Evolutionary conservation across 2,329 filamentous ascomycete species (phyloP).

Genomic region (Grosmannia clavigera): DNA sequence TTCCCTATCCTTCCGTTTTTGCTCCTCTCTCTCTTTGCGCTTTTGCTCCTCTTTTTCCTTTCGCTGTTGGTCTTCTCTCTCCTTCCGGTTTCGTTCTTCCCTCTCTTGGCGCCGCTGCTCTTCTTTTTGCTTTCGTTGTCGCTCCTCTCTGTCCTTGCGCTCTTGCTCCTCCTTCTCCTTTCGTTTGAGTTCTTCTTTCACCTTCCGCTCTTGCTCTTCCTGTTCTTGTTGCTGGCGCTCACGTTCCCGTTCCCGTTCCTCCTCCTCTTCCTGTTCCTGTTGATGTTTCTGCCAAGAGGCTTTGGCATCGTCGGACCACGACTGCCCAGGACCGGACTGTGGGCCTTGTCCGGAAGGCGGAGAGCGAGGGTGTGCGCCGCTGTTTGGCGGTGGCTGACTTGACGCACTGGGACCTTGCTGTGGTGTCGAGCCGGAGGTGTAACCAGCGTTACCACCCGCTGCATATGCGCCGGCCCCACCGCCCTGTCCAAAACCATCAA

Average conservation of each 20-base stretch:
- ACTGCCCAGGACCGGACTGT: constrained; percentile 2
- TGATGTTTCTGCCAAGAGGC: constrained; percentile 14
- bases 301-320: constrained; percentile 1
- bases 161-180: not conserved
- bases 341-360: constrained; percentile 12
- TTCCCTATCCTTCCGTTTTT: constrained; percentile 11
- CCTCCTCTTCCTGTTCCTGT: constrained; percentile 3
- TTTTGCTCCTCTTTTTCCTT: constrained; percentile 31
- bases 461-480: not conserved
- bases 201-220: not conserved
- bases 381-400: constrained; percentile 9
- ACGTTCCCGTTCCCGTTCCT: not conserved
- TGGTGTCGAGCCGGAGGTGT: constrained; percentile 13
- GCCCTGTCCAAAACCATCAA: not conserved
- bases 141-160: not conserved
- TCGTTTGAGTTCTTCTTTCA: not conserved
- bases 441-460: constrained; percentile 16
- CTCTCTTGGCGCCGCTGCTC: constrained; percentile 32
- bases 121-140: not conserved
- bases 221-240: constrained; percentile 7
- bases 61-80: constrained; percentile 15
- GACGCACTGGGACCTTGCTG: not conserved
- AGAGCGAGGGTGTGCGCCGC: constrained; percentile 10
- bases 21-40: constrained; percentile 45
- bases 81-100: constrained; percentile 28